These are phyloP conservation scores for Megacollybia platyphylla DNA, from an alignment of 1,284 basidiomycete genomes.

Conservation along the genomic window DNA sequence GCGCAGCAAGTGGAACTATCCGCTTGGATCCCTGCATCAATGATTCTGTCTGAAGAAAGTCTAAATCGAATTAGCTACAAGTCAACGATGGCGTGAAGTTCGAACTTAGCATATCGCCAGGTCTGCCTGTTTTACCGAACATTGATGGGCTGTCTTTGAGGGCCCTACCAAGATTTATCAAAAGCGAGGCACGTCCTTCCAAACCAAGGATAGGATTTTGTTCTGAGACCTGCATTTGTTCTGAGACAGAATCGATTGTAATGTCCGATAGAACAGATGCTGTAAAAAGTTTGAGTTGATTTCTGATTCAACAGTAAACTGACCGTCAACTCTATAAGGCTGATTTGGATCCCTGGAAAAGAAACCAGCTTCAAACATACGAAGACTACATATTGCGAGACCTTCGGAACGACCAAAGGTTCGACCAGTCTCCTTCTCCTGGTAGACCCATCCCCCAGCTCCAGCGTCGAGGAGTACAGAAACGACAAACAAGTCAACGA, in stretches of 20 bases:
- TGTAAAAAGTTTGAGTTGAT: conserved; percentile 16
- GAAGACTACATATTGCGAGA: conserved; percentile 81
- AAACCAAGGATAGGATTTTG: conserved; percentile 86
- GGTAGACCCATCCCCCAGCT: conserved; percentile 78
- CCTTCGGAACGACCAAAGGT: conserved; percentile 77
- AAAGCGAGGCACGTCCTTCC: conserved; percentile 72
- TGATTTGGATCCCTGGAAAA: conserved; percentile 62
- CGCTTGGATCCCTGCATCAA: conserved; percentile 20
- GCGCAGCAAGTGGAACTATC: conserved; percentile 47
- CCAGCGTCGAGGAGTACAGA: conserved; percentile 92
- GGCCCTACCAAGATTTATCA: conserved; percentile 62
- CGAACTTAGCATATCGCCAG: conserved; percentile 74
- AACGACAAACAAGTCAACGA: conserved; percentile 87
- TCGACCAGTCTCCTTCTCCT: conserved; percentile 45
- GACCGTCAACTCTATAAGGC: conserved; percentile 73
- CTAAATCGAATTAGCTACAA: conserved; percentile 20
- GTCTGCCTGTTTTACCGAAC: conserved; percentile 63
- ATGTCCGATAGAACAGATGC: conserved; percentile 63
- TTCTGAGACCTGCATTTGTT: conserved; percentile 71
- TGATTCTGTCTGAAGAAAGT: conserved; percentile 57
- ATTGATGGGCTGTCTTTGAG: conserved; percentile 50
- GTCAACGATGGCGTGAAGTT: conserved; percentile 3
- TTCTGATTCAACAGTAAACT: conserved; percentile 6
- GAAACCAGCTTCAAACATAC: conserved; percentile 80
- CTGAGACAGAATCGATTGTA: conserved; percentile 46